phyloP scores from a whole-genome alignment of 1,284 basidiomycete genomes.

The Pseudozyma hubeiensis region DNA sequence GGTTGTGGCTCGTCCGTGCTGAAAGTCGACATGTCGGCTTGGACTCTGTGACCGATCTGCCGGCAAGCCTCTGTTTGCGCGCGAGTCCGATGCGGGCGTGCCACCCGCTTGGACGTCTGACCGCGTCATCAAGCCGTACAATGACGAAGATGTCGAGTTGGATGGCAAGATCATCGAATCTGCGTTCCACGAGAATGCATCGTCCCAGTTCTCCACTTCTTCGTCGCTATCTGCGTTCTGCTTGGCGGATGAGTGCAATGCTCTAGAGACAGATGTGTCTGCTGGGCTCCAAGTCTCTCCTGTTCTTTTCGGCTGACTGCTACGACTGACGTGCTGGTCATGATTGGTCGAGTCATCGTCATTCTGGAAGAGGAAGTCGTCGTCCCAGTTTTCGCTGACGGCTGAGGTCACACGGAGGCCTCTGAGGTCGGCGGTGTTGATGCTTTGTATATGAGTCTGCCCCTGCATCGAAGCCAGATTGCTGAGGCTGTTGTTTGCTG shows the following conservation, averaged over 20 bases:
- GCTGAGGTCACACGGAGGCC: constrained; percentile 40
- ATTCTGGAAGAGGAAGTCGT: constrained; percentile 57
- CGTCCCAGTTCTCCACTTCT: constrained; percentile 54
- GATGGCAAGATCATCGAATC: constrained; percentile 23
- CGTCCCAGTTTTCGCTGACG: constrained; percentile 59
- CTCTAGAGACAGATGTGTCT: not conserved
- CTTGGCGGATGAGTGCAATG: not conserved
- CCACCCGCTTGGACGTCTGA: not conserved
- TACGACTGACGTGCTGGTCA: not conserved
- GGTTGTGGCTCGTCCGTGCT: not conserved
- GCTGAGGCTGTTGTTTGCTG: constrained; percentile 7
- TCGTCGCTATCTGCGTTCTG: constrained; percentile 30
- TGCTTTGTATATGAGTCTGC: constrained; percentile 2
- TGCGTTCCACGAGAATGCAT: constrained; percentile 43
- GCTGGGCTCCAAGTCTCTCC: not conserved
- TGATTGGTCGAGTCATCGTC: constrained; percentile 22
- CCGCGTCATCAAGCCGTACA: constrained; percentile 1
- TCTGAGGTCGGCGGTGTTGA: constrained; percentile 18
- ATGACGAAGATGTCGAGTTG: constrained; percentile 17
- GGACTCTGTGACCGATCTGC: constrained; percentile 3
- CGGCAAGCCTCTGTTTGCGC: not conserved
- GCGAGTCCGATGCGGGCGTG: not conserved
- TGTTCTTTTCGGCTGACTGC: not conserved
- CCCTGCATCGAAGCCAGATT: not conserved
- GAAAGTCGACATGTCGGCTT: constrained; percentile 7